Conservation (phyloP, 2,329 filamentous ascomycete genomes). For the Xylaria sp. region DNA sequence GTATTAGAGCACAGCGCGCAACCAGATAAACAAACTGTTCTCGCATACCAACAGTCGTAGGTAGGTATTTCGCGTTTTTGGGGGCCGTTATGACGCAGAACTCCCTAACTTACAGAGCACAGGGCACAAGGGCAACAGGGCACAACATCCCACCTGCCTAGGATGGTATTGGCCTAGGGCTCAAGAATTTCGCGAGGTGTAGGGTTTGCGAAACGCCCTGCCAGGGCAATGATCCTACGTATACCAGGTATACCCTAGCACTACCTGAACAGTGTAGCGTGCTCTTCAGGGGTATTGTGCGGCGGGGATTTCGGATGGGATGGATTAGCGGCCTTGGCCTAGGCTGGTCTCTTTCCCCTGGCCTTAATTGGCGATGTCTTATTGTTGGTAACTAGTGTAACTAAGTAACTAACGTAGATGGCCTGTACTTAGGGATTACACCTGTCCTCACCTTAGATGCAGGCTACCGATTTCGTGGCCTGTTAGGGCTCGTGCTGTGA, state of each 20-base stretch:
- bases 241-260: constrained; percentile 1
- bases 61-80: background rate
- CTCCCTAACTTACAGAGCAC: background rate
- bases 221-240: background rate
- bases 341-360: background rate
- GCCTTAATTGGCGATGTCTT: background rate
- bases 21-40: background rate
- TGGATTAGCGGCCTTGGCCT: constrained; percentile 8
- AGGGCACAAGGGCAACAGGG: background rate
- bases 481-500: constrained; percentile 5
- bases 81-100: background rate
- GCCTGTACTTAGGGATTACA: background rate
- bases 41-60: background rate
- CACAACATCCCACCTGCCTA: background rate
- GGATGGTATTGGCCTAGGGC: background rate
- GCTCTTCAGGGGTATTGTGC: constrained; percentile 10
- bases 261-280: background rate
- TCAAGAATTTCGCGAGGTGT: background rate
- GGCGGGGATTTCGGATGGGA: constrained; percentile 16
- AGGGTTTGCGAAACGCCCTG: constrained; percentile 1
- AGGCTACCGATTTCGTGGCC: constrained; percentile 17
- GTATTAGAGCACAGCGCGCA: background rate
- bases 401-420: no score
- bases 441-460: constrained; percentile 19
- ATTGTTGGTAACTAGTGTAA: background rate